phyloP scores from a whole-genome alignment of 2,329 filamentous ascomycete genomes.

The Aspergillus thermomutatus region DNA sequence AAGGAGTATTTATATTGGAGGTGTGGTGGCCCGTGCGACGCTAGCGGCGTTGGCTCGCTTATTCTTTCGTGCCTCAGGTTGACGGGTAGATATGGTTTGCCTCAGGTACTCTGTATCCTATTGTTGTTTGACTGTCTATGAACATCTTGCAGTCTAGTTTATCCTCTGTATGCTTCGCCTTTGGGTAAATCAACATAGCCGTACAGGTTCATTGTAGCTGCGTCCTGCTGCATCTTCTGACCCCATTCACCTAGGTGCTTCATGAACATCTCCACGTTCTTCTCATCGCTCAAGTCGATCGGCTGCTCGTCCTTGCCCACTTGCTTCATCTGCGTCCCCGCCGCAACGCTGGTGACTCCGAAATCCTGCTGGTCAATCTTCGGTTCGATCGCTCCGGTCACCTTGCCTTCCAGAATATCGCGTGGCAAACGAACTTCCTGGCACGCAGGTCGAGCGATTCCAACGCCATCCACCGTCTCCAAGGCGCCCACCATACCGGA shows the following conservation, averaged over 20 bases:
- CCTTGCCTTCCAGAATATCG: constrained; percentile 30
- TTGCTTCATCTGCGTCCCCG: constrained; percentile 52
- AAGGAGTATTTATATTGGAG: constrained; percentile 27
- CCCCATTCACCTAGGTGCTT: constrained; percentile 43
- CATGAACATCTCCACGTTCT: constrained; percentile 48
- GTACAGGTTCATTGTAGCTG: constrained; percentile 36
- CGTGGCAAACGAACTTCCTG: constrained; percentile 45
- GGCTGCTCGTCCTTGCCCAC: constrained; percentile 53
- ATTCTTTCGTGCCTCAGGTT: not conserved
- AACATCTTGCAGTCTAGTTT: not conserved
- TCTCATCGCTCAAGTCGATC: constrained; percentile 49
- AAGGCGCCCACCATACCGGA: constrained; percentile 59
- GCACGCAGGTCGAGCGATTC: constrained; percentile 53
- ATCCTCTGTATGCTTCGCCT: not conserved
- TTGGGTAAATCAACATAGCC: constrained; percentile 41
- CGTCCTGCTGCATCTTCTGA: constrained; percentile 39
- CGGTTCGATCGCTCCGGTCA: constrained; percentile 49
- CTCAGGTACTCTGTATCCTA: not conserved
- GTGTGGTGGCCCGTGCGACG: constrained; percentile 8
- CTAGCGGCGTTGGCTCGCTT: constrained; percentile 2
- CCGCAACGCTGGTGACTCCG: constrained; percentile 44
- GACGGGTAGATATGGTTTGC: not conserved
- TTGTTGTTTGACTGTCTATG: not conserved
- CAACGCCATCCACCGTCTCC: constrained; percentile 57
- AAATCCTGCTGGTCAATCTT: constrained; percentile 53